phyloP scores from a whole-genome alignment of 177 flowering plant genomes.

The Tripterygium wilfordii region DNA sequence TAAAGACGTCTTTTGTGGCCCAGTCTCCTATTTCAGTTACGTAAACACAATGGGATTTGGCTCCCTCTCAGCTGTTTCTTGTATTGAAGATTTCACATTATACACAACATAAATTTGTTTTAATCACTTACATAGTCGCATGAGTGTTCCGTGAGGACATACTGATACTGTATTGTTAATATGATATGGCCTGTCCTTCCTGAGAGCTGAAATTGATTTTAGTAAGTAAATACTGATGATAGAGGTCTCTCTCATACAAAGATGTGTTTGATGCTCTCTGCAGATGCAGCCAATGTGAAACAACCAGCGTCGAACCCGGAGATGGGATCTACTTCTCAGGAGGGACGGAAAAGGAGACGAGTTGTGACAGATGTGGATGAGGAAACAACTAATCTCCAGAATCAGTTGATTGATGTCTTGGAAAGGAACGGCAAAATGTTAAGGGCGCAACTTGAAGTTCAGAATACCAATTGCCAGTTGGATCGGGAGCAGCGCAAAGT shows the following conservation, averaged over 20 bases:
- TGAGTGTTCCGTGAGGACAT: too few species aligned
- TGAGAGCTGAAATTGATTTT: too few species aligned
- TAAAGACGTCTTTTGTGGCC: too few species aligned
- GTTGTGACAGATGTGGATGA: conserved; percentile 31
- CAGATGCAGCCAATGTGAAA: conserved; percentile 38
- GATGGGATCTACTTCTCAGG: conserved; percentile 45
- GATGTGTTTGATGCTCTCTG: conserved; percentile 2
- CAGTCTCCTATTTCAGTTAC: too few species aligned
- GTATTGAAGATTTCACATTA: too few species aligned
- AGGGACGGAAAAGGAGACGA: conserved; percentile 55
- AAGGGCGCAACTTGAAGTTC: conserved; percentile 67
- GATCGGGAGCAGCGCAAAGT: conserved; percentile 74
- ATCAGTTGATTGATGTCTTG: conserved; percentile 51
- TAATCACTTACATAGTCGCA: too few species aligned
- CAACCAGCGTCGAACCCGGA: conserved; percentile 38
- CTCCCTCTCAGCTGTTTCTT: too few species aligned
- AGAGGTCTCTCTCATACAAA: neutral
- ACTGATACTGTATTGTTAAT: too few species aligned
- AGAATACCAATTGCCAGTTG: conserved; percentile 48
- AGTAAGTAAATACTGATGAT: too few species aligned
- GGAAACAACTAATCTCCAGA: conserved; percentile 30
- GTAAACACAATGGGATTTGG: too few species aligned
- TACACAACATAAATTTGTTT: too few species aligned
- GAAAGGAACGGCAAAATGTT: conserved; percentile 65
- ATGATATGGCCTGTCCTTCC: too few species aligned